phyloP scores from a whole-genome alignment of 768 basidiomycete species.

The Sutorius australiensis region DNA sequence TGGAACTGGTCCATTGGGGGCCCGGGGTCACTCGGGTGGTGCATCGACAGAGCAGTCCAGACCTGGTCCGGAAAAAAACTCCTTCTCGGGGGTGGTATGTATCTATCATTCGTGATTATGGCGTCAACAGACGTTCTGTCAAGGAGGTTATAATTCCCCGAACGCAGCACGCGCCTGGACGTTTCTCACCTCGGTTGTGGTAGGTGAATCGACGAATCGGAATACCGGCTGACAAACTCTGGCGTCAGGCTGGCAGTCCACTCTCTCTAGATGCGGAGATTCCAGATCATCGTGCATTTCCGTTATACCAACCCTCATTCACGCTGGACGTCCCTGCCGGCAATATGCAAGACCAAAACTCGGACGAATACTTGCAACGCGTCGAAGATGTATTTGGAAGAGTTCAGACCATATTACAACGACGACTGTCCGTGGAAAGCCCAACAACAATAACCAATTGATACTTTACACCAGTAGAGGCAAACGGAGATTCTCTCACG shows the following conservation, averaged over 20 bases:
- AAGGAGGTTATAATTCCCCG: slow-evolving; percentile 79
- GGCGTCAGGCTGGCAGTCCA: slow-evolving; percentile 47
- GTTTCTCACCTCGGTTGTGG: slow-evolving; percentile 71
- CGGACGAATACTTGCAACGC: slow-evolving; percentile 47
- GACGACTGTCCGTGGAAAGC: slow-evolving; percentile 8
- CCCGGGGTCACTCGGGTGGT: slow-evolving; percentile 69
- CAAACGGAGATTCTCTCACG: not conserved
- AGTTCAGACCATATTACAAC: slow-evolving; percentile 26
- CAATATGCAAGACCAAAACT: slow-evolving; percentile 72
- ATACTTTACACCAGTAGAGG: not conserved
- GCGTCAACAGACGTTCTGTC: slow-evolving; percentile 8
- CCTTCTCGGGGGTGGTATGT: slow-evolving; percentile 71
- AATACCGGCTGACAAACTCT: not conserved
- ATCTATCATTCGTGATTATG: not conserved
- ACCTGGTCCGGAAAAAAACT: slow-evolving; percentile 60
- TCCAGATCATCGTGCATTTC: slow-evolving; percentile 73
- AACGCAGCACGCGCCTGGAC: slow-evolving; percentile 89
- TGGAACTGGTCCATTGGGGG: slow-evolving; percentile 68
- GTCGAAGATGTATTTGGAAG: slow-evolving; percentile 42
- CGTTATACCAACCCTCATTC: slow-evolving; percentile 76
- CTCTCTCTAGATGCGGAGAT: slow-evolving; percentile 60
- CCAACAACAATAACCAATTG: not conserved
- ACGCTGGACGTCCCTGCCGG: slow-evolving; percentile 72
- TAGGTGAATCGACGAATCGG: slow-evolving; percentile 35
- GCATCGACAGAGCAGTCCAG: slow-evolving; percentile 46